phyloP scores from a whole-genome alignment of 2,329 filamentous ascomycete species.

The Botrytis deweyae region DNA sequence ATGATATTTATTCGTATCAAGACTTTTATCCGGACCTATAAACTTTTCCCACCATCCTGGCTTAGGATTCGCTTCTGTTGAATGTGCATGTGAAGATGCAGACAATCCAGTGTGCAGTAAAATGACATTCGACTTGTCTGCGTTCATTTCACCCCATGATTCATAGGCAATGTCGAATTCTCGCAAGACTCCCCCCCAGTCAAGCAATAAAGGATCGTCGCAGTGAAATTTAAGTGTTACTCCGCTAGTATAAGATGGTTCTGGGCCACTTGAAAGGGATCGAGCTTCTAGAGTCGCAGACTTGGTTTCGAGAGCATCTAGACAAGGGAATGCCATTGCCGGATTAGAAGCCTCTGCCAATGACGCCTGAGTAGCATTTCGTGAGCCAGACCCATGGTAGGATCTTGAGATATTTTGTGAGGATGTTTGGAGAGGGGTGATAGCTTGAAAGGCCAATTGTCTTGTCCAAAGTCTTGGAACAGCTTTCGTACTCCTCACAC shows the following conservation, averaged over 20 bases:
- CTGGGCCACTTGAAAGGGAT: slow-evolving; percentile 74
- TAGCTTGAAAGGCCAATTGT: slow-evolving; percentile 25
- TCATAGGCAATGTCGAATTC: slow-evolving; percentile 92
- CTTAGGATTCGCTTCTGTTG: slow-evolving; percentile 80
- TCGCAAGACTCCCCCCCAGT: slow-evolving; percentile 92
- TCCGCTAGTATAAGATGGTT: slow-evolving; percentile 91
- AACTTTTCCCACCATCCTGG: slow-evolving; percentile 99
- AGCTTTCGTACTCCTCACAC: slow-evolving; percentile 23
- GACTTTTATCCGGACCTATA: slow-evolving; percentile 79
- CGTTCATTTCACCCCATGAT: slow-evolving; percentile 81
- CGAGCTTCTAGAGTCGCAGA: slow-evolving; percentile 70
- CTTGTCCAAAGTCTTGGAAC: slow-evolving; percentile 25
- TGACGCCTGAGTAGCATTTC: slow-evolving; percentile 26
- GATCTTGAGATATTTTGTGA: slow-evolving; percentile 24
- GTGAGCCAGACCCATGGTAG: slow-evolving; percentile 31
- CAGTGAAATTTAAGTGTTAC: slow-evolving; percentile 78
- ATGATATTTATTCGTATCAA: slow-evolving; percentile 91
- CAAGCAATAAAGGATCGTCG: slow-evolving; percentile 71
- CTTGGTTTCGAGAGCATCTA: slow-evolving; percentile 78
- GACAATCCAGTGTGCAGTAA: slow-evolving; percentile 91
- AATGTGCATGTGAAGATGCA: slow-evolving; percentile 95
- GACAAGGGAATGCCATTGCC: slow-evolving; percentile 84
- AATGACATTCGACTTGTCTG: slow-evolving; percentile 81
- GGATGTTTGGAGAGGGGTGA: slow-evolving; percentile 16
- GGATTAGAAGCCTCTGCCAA: slow-evolving; percentile 64